These are phyloP conservation scores for Lantana camara DNA, from an alignment of 257 asterid genomes.

Conservation along the genomic window DNA sequence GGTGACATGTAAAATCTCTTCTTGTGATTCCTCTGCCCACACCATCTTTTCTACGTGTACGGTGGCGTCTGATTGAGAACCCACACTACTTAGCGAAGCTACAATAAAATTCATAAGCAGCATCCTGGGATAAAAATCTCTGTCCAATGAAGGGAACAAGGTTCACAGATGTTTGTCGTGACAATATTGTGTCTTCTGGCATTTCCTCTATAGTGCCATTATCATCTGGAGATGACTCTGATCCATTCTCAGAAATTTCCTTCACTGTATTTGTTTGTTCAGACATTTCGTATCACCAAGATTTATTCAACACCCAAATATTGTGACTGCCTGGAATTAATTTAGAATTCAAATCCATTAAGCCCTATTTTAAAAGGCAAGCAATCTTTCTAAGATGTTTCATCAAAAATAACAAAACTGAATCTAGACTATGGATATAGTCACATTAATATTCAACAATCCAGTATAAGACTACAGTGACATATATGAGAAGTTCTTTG, in stretches of 20 bases:
- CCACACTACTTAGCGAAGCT: conserved; percentile 67
- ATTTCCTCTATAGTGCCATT: conserved; percentile 58
- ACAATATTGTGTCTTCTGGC: conserved; percentile 60
- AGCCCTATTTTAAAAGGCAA: background rate
- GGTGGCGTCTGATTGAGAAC: conserved; percentile 61
- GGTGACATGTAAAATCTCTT: conserved; percentile 64
- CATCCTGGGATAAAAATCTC: conserved; percentile 61
- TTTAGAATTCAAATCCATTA: background rate
- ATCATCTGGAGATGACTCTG: conserved; percentile 62
- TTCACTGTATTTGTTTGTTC: conserved; percentile 36
- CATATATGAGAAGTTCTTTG: background rate
- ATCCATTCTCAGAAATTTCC: conserved; percentile 50
- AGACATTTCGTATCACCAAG: conserved; percentile 34
- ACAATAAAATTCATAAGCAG: conserved; percentile 60
- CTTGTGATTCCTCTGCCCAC: conserved; percentile 66
- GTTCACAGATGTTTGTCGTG: conserved; percentile 50
- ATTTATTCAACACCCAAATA: conserved; percentile 23
- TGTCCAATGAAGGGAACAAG: conserved; percentile 62
- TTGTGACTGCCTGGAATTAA: conserved; percentile 20
- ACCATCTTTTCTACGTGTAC: conserved; percentile 63
- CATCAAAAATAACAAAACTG: background rate
- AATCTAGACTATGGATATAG: background rate
- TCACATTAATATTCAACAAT: background rate
- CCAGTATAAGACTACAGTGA: background rate
- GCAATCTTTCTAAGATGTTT: background rate